A percentile compares a stretch with the other conserved stretches of the same genome.
These are phyloP conservation scores for Xylariales sp. DNA, from an alignment of 2,329 filamentous ascomycete species.

Conservation along the genomic window DNA sequence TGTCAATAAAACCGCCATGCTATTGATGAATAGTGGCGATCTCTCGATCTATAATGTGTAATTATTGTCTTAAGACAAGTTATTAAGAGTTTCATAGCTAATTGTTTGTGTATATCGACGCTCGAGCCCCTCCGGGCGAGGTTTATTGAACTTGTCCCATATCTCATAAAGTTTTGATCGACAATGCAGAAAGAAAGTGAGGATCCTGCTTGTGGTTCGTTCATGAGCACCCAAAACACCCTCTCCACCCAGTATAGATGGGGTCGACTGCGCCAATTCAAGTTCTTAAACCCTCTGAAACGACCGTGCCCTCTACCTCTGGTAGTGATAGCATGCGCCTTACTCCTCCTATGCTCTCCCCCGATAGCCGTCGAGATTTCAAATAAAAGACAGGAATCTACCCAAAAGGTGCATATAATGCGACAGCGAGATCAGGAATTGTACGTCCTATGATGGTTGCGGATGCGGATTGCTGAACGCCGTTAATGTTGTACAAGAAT, in stretches of 20 bases:
- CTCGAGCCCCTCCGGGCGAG: constrained; percentile 4
- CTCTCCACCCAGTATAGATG: constrained; percentile 3
- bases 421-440: constrained; percentile 22
- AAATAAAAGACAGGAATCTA: constrained; percentile 29
- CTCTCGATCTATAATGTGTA: not conserved
- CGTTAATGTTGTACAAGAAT: constrained; percentile 36
- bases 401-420: constrained; percentile 35
- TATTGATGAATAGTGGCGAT: not conserved
- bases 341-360: constrained; percentile 32
- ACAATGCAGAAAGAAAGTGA: constrained; percentile 1
- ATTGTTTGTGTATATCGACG: constrained; percentile 19
- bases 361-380: constrained; percentile 14
- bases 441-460: constrained; percentile 26
- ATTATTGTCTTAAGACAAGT: constrained; percentile 28
- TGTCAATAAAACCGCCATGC: not conserved
- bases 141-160: constrained; percentile 21
- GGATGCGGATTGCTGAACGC: constrained; percentile 53
- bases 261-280: constrained; percentile 16
- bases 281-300: constrained; percentile 16
- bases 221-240: constrained; percentile 11
- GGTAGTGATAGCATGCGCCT: constrained; percentile 34
- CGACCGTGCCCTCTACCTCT: constrained; percentile 27
- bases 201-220: not conserved
- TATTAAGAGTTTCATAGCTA: constrained; percentile 28
- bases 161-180: constrained; percentile 31